Base-by-base conservation (phyloP, 1,284 basidiomycete species). In the Cutaneotrichosporon mucoides region DNA sequence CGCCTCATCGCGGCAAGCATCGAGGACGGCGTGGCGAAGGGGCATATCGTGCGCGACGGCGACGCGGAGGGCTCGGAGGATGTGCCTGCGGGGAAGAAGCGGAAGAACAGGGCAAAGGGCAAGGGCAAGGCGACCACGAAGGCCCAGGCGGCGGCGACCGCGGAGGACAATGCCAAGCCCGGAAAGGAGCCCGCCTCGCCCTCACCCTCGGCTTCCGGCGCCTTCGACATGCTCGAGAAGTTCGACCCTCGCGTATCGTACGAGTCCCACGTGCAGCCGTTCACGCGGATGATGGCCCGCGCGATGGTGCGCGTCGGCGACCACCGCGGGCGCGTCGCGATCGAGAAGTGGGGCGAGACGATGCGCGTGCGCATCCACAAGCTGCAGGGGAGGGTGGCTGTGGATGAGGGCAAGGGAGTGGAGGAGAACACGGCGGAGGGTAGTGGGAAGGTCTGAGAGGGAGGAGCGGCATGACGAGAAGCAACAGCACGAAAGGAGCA, bases 241-340 rank as follows among this genome's bases (percentile, higher is more conserved):
- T 62, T 62, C 33, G 56, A 59, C 46, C 11, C 15, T 9, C 40
- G 35, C 11, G 46, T 68, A 38, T 53, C 63, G 41, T 70, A 63
- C 37, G 41, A 52, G 7, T 55, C 56, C 9, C 69, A 72, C 49
- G 55, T 75, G 37, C 52, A 59, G 43, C 75, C 73, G 13, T 74
- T 76, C 41, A 63, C 57, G 0, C 60, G 64, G 56, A 65, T 66
- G 53, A 59, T 76, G 46, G 54, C 57, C 1, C 51, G 62, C 1
- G 70, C 71, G 0, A 57, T 73, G 49, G 54, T 55, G 15, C 61
- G 59, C 13, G 57, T 64, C 10, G 68, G 65, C n/a, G 73, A 73
- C 59, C 41, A 42, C 6, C 58, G 61, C n/a, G 69, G 67, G 3
- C 55, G 65, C 12, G 24, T 6, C 16, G 34, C 16, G 3, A 13